Conservation (phyloP, 352 stramenopile species). For the Globisporangium cylindrosporum region DNA sequence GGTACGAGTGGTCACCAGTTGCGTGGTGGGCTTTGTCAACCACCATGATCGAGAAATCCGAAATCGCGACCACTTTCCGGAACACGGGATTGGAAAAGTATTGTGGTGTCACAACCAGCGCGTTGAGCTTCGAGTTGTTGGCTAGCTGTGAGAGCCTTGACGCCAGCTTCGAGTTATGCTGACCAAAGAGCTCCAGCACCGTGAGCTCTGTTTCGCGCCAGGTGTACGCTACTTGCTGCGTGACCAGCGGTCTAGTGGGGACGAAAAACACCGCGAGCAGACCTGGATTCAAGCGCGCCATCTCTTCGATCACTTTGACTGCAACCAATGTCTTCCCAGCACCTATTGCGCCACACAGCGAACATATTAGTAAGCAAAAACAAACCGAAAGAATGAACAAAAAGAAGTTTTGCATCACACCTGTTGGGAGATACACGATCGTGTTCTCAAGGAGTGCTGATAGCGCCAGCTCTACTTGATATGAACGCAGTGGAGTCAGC, state of each 20-base stretch:
- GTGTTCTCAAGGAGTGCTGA: constrained; percentile 76
- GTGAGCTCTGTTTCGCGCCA: constrained; percentile 59
- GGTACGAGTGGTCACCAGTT: constrained; percentile 60
- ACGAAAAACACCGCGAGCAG: constrained; percentile 68
- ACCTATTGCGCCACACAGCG: constrained; percentile 15
- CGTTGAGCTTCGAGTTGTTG: constrained; percentile 30
- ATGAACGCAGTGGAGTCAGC: constrained; percentile 51
- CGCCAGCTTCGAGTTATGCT: constrained; percentile 27
- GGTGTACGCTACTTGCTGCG: constrained; percentile 68
- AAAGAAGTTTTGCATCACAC: constrained; percentile 8
- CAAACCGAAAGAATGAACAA: neutral
- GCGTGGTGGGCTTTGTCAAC: constrained; percentile 84
- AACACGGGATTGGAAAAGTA: constrained; percentile 68
- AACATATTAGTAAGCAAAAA: neutral
- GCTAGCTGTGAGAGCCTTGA: constrained; percentile 16
- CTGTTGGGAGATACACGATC: constrained; percentile 76
- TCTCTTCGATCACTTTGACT: constrained; percentile 67
- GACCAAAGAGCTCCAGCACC: constrained; percentile 55
- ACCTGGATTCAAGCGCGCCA: constrained; percentile 55
- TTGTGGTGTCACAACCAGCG: constrained; percentile 61
- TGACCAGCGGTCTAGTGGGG: constrained; percentile 68
- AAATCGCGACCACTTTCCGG: constrained; percentile 29
- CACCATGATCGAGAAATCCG: constrained; percentile 67
- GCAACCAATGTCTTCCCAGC: constrained; percentile 76
- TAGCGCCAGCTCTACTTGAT: constrained; percentile 68